Base-by-base conservation (phyloP, 148 eudicot genomes). In the Drosera capensis region DNA sequence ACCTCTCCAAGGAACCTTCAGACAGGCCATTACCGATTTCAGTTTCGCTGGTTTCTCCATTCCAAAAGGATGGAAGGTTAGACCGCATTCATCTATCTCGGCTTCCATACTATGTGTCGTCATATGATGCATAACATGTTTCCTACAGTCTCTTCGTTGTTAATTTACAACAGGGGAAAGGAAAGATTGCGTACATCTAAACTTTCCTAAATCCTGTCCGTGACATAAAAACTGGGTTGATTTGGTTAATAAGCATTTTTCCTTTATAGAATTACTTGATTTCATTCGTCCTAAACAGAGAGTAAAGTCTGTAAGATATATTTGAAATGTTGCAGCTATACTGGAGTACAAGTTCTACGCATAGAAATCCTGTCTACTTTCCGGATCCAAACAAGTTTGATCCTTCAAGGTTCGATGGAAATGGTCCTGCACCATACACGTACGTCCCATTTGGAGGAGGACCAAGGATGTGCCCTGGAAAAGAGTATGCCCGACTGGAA, bases 361-460 rank as follows among this genome's bases (percentile, higher is more conserved):
- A 34, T 7, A 2, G 2, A 15, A 34, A 34, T 7, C 3, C 38
- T 1, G 38, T 2, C 2, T 34, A 15, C 38, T 34, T 34, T 34
- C 38, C 38, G 1, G 38, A 34, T 0, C 38, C 38, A 6, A 15
- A 34, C 1, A 34, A 34, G 6, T 34, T 34, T 34, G 38, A 34
- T 34, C 52, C 52, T 5, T 49, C 52, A 17, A 29, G 52, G 22
- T 49, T 49, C 25, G 41, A 34, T 2, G 39, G 52, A 17, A 6
- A 2, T 12, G 52, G 52, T 19, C 40, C 25, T 3, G 42, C 52
- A 17, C 52, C 52, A 15, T 49, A 49, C 18, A 49, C 52, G 14
- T 49, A 28, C 21, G 17, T 49, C 22, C 52, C 52, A 0, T 49
- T 49, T 5, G 52, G 52, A 0, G 52, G 52, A 49, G n/a, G n/a